Conservation (phyloP, 2,329 filamentous ascomycete species). For the Cryoendolithus antarcticus region DNA sequence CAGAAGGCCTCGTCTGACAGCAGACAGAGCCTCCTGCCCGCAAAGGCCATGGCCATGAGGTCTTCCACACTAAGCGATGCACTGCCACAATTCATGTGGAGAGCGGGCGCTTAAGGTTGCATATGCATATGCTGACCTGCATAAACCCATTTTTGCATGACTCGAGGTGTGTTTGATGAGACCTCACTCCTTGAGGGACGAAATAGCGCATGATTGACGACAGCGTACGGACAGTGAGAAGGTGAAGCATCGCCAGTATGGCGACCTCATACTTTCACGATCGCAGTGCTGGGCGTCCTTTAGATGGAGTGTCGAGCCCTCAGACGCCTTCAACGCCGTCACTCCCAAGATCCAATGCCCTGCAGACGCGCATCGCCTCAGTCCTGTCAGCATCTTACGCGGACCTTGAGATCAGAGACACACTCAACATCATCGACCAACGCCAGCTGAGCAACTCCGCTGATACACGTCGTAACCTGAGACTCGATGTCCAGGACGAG, state of each 20-base stretch:
- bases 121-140: no score
- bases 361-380: slow-evolving; percentile 70
- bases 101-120: no score
- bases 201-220: no score
- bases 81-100: background rate
- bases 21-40: no score
- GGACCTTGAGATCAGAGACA: slow-evolving; percentile 81
- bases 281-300: slow-evolving; percentile 10
- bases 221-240: no score
- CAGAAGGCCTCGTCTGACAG: no score
- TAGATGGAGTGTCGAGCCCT: slow-evolving; percentile 2
- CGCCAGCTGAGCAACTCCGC: slow-evolving; percentile 60
- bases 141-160: no score
- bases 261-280: slow-evolving; percentile 15
- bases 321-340: slow-evolving; percentile 10
- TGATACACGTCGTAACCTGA: slow-evolving; percentile 65
- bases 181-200: no score
- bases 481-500: slow-evolving; percentile 77
- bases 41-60: no score
- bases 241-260: slow-evolving; percentile 7
- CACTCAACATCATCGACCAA: slow-evolving; percentile 64
- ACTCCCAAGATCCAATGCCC: slow-evolving; percentile 44
- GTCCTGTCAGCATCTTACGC: slow-evolving; percentile 87
- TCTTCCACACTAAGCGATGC: background rate
- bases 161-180: no score